These are phyloP conservation scores for Colletotrichum falcatum DNA, from an alignment of 2,329 filamentous ascomycete genomes.

Conservation along the genomic window DNA sequence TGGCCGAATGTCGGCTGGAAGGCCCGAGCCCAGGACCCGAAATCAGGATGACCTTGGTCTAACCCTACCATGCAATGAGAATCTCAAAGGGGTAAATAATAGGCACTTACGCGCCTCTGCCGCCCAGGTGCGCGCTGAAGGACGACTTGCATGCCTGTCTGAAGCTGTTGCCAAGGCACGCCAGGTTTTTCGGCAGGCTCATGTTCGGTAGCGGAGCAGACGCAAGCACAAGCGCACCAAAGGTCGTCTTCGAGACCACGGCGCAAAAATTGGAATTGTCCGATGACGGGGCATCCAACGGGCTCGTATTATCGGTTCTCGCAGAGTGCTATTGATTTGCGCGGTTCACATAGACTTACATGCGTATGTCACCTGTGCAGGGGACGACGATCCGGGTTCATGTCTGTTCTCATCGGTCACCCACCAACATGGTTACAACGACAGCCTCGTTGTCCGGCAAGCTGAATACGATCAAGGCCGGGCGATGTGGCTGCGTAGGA, in stretches of 20 bases:
- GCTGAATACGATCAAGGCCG: neutral
- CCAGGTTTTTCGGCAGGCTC: neutral
- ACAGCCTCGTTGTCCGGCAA: neutral
- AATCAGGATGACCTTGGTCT: slow-evolving; percentile 14
- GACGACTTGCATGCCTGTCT: slow-evolving; percentile 17
- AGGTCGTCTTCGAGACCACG: neutral
- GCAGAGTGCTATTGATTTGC: neutral
- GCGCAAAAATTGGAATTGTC: too few relatives aligned
- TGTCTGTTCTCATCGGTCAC: neutral
- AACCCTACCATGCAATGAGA: slow-evolving; percentile 3
- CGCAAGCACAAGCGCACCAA: neutral
- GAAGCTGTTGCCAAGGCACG: slow-evolving; percentile 1
- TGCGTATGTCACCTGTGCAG: neutral
- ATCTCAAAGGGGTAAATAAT: neutral
- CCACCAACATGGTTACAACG: neutral
- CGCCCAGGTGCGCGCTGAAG: neutral
- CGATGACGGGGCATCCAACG: neutral
- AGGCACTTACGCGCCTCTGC: neutral
- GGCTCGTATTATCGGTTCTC: neutral
- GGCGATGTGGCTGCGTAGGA: neutral
- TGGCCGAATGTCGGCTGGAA: slow-evolving; percentile 34
- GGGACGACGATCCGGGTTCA: neutral
- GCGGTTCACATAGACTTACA: neutral
- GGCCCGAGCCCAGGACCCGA: slow-evolving; percentile 28
- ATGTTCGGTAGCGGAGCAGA: neutral